These are phyloP conservation scores for Fusarium piperis DNA, from an alignment of 2,329 filamentous ascomycete genomes.

Conservation along the genomic window DNA sequence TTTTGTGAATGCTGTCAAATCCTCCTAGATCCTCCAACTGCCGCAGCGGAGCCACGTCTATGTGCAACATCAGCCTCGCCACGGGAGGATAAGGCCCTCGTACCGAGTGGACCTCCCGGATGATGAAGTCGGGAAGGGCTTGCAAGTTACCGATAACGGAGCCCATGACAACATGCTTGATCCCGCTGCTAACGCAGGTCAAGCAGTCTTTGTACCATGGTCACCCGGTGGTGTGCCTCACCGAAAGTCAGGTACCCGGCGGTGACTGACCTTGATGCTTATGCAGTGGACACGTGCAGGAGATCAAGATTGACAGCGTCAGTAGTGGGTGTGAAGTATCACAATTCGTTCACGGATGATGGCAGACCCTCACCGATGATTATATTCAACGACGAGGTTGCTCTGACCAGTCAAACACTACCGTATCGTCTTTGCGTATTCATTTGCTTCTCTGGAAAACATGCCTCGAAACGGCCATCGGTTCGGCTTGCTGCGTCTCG, in stretches of 20 bases:
- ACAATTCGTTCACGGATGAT: neutral
- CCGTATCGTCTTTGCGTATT: neutral
- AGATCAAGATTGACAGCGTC: neutral
- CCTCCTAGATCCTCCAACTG: neutral
- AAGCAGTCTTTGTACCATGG: slow-evolving; percentile 11
- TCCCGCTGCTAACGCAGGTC: neutral
- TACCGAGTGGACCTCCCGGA: slow-evolving; percentile 1
- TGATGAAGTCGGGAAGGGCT: neutral
- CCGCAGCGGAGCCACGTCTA: slow-evolving; percentile 4
- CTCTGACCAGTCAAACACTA: neutral
- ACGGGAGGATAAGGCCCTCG: slow-evolving; percentile 3
- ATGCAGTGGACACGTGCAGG: neutral
- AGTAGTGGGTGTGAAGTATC: neutral
- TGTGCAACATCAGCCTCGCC: neutral
- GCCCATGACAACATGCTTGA: slow-evolving; percentile 17
- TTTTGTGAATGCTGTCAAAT: neutral
- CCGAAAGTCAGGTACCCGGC: slow-evolving; percentile 4
- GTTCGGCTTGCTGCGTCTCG: neutral
- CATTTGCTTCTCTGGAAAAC: neutral
- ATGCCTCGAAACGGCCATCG: neutral
- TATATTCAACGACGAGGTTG: neutral
- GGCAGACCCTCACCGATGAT: neutral
- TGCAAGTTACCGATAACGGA: slow-evolving; percentile 12
- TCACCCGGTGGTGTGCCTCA: neutral
- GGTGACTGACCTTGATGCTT: slow-evolving; percentile 2